Evolutionary conservation across 352 stramenopile species (phyloP).

Genomic region (Phytophthora pluvialis): DNA sequence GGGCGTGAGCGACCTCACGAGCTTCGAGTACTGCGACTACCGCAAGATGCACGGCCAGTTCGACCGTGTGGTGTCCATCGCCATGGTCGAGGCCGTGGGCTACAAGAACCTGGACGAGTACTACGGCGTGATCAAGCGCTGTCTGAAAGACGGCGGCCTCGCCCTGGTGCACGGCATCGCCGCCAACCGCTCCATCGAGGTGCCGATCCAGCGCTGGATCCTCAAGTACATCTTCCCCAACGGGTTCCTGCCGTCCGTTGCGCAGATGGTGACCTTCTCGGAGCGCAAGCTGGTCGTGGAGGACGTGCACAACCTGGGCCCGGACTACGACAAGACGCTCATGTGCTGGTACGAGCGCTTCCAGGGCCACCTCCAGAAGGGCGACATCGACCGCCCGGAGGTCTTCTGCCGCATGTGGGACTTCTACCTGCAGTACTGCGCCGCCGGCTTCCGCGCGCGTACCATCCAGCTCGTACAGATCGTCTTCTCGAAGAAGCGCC

Average conservation of each 20-base stretch:
- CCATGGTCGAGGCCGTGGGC: slow-evolving; percentile 91
- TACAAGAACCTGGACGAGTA: slow-evolving; percentile 91
- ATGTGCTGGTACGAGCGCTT: slow-evolving; percentile 90
- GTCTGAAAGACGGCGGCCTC: slow-evolving; percentile 81
- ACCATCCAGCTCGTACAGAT: slow-evolving; percentile 87
- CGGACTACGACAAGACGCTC: slow-evolving; percentile 92
- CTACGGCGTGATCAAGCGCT: slow-evolving; percentile 83
- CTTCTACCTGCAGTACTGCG: slow-evolving; percentile 92
- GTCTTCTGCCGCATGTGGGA: slow-evolving; percentile 91
- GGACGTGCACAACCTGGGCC: slow-evolving; percentile 86
- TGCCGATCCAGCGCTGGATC: slow-evolving; percentile 86
- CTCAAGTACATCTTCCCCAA: slow-evolving; percentile 94
- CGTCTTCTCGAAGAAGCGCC: slow-evolving; percentile 87
- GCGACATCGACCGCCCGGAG: slow-evolving; percentile 77
- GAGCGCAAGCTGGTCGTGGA: slow-evolving; percentile 85
- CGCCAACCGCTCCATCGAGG: slow-evolving; percentile 86
- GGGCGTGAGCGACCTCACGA: slow-evolving; percentile 84
- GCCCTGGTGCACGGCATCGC: slow-evolving; percentile 86
- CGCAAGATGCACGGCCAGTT: slow-evolving; percentile 89
- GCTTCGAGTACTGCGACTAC: slow-evolving; percentile 93
- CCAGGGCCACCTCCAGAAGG: slow-evolving; percentile 79
- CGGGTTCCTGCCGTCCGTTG: slow-evolving; percentile 82
- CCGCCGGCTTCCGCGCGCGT: slow-evolving; percentile 87
- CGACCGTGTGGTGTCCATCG: slow-evolving; percentile 88
- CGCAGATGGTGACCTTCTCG: slow-evolving; percentile 76